A percentile compares a stretch with the other conserved stretches of the same genome.
These are phyloP conservation scores for Neocatenulostroma microsporum DNA, from an alignment of 2,329 filamentous ascomycete species.

Conservation along the genomic window DNA sequence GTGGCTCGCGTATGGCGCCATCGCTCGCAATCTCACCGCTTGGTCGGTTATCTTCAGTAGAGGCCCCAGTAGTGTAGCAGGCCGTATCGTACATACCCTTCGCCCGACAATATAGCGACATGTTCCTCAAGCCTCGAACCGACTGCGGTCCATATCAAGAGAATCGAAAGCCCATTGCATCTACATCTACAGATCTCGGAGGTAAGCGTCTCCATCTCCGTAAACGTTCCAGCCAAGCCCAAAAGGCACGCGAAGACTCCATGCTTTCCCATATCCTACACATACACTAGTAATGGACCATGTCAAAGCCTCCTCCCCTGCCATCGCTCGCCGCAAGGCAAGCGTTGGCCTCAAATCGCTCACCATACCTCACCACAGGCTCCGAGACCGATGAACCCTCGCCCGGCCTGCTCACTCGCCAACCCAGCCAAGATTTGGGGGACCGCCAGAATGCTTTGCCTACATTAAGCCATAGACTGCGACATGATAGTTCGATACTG, in stretches of 20 bases:
- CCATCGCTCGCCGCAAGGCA: constrained; percentile 2
- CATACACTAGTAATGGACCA: no score
- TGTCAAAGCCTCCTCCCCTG: constrained; percentile 5
- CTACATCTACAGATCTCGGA: no score
- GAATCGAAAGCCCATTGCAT: background rate
- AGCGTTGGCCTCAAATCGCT: constrained; percentile 1
- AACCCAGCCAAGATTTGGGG: constrained; percentile 18
- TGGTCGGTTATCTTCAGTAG: background rate
- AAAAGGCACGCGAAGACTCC: no score
- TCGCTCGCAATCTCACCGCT: constrained; percentile 2
- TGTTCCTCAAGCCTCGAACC: background rate
- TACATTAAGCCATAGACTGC: constrained; percentile 64
- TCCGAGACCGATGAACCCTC: constrained; percentile 12
- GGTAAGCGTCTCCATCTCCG: constrained; percentile 1
- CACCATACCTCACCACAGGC: constrained; percentile 5
- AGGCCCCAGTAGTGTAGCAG: no score
- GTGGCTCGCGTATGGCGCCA: constrained; percentile 1
- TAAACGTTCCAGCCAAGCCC: background rate
- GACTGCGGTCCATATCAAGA: constrained; percentile 1
- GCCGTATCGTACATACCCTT: no score
- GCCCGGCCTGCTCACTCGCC: constrained; percentile 12
- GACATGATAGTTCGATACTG: constrained; percentile 71
- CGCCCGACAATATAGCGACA: no score
- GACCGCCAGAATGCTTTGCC: constrained; percentile 36
- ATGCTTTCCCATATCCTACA: background rate